A percentile compares a stretch with the other conserved stretches of the same genome.
phyloP scores from a whole-genome alignment of 371 early-diverging fungal species.

The Saksenaea oblongispora region DNA sequence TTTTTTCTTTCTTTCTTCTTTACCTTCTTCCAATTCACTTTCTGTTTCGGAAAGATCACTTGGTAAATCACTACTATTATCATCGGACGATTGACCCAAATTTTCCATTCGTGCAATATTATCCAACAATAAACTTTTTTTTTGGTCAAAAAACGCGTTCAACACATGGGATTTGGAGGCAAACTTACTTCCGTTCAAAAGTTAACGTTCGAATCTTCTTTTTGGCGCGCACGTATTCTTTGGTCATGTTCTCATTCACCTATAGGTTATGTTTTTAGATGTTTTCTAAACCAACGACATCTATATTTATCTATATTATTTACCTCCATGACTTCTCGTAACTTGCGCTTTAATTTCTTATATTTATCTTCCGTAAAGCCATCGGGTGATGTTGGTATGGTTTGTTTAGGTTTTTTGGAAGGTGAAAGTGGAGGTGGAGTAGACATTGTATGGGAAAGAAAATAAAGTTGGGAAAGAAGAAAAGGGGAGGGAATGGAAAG shows the following conservation, averaged over 20 bases:
- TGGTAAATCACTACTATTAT: slow-evolving; percentile 41
- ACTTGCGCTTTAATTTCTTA: slow-evolving; percentile 50
- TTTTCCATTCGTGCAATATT: slow-evolving; percentile 40
- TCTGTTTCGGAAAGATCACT: slow-evolving; percentile 35
- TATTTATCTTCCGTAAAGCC: slow-evolving; percentile 50
- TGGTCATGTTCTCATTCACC: slow-evolving; percentile 55
- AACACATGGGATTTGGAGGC: not conserved
- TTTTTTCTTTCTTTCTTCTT: slow-evolving; percentile 10
- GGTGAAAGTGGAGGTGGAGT: not conserved
- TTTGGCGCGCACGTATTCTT: slow-evolving; percentile 41
- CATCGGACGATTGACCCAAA: slow-evolving; percentile 28
- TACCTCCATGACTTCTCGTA: slow-evolving; percentile 60
- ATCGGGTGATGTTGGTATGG: slow-evolving; percentile 3
- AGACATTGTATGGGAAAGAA: slow-evolving; percentile 1
- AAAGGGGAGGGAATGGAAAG: not conserved
- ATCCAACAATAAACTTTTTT: slow-evolving; percentile 50
- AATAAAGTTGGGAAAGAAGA: not conserved
- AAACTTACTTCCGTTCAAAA: slow-evolving; percentile 57
- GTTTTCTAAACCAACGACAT: too few relatives aligned
- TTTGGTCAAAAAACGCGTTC: slow-evolving; percentile 1
- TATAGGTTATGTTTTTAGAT: slow-evolving; percentile 5
- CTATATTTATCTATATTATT: not conserved
- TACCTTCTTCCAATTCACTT: slow-evolving; percentile 30
- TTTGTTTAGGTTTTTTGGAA: not conserved
- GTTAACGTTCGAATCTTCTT: slow-evolving; percentile 50